Conservation (phyloP, 257 asterid species). For the Solanum gandarillasii region DNA sequence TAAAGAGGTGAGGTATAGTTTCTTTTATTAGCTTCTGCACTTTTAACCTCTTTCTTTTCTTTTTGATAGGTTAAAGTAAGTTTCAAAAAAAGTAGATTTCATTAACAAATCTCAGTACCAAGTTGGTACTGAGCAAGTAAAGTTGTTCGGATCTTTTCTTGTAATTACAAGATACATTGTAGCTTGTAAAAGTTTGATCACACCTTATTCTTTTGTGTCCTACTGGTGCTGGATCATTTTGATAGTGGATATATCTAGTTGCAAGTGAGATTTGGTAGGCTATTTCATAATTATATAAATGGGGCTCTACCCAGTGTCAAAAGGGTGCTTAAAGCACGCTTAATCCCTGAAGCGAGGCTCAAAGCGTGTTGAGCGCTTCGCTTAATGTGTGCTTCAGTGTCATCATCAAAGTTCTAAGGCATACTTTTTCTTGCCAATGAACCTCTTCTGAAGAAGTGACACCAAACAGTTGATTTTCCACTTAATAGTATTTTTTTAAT, state of each 20-base stretch:
- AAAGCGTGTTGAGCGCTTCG: no score
- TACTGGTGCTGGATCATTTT: not conserved
- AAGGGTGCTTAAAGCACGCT: no score
- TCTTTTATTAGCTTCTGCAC: not conserved
- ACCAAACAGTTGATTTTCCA: no score
- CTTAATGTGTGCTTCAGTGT: no score
- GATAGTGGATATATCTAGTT: not conserved
- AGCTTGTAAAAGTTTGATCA: not conserved
- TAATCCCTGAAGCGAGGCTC: no score
- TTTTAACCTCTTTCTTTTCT: not conserved
- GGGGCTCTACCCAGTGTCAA: no score
- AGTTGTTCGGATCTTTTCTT: not conserved
- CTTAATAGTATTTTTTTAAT: no score
- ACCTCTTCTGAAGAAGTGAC: no score
- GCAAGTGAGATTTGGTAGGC: not conserved
- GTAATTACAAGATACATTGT: not conserved
- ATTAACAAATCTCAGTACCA: not conserved
- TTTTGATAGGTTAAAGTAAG: not conserved
- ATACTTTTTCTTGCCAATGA: no score
- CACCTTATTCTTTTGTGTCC: not conserved
- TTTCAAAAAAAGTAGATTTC: not conserved
- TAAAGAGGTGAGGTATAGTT: conserved; percentile 78
- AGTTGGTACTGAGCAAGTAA: not conserved
- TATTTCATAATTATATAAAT: not conserved
- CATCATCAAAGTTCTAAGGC: no score